phyloP scores from a whole-genome alignment of 768 basidiomycete genomes.

The Mycena chlorophos region DNA sequence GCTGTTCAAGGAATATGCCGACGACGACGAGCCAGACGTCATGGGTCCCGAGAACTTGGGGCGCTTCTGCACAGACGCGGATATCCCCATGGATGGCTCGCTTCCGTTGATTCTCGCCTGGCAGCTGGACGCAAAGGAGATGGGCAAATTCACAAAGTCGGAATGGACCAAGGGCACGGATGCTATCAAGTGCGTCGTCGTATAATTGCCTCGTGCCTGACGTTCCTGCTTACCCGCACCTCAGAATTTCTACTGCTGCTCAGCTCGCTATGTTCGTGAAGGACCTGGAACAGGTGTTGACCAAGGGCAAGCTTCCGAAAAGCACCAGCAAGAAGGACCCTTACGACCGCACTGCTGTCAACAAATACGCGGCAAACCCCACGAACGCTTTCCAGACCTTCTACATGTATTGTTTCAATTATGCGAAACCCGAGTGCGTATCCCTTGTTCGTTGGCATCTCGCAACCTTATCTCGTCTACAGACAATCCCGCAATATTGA shows the following conservation, averaged over 20 bases:
- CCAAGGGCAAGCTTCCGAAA: constrained; percentile 49
- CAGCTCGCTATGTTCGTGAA: constrained; percentile 50
- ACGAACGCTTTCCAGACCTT: constrained; percentile 60
- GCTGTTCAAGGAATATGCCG: constrained; percentile 65
- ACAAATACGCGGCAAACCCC: constrained; percentile 47
- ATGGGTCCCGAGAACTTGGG: constrained; percentile 78
- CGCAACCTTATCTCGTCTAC: neutral
- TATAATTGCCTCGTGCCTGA: constrained; percentile 2
- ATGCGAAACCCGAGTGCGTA: constrained; percentile 73
- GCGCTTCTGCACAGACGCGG: constrained; percentile 64
- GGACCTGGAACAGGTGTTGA: constrained; percentile 66
- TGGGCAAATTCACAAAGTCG: constrained; percentile 67
- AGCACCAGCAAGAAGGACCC: constrained; percentile 41
- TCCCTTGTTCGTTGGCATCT: neutral
- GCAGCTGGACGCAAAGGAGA: constrained; percentile 69
- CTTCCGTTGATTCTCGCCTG: constrained; percentile 74
- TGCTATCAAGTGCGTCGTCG: constrained; percentile 42
- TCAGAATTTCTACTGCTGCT: constrained; percentile 46
- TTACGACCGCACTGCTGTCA: constrained; percentile 58
- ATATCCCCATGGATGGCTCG: constrained; percentile 73
- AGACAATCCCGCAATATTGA: constrained; percentile 78
- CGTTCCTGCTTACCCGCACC: no score
- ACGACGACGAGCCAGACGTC: constrained; percentile 50
- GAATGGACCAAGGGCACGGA: constrained; percentile 68
- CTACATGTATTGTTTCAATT: constrained; percentile 68